Evolutionary conservation across 148 eudicot species (phyloP).

Genomic region (Rhododendron simsii): DNA sequence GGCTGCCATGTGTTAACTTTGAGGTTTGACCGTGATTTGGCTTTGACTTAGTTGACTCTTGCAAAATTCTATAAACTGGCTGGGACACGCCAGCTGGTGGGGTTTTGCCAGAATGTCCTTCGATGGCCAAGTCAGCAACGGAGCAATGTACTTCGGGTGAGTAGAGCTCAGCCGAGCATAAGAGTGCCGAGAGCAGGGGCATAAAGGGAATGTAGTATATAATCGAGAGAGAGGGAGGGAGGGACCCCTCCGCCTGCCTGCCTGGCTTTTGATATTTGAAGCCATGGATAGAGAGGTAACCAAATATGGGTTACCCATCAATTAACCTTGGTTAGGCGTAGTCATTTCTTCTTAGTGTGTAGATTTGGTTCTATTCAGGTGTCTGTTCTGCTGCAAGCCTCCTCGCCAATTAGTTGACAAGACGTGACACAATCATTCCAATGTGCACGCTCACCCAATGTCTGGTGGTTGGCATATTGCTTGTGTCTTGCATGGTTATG

Average conservation of each 20-base stretch:
- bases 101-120: background rate
- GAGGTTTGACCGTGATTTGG: background rate
- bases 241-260: background rate
- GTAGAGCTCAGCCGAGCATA: background rate
- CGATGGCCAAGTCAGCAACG: background rate
- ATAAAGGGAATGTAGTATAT: background rate
- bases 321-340: no score
- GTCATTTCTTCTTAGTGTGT: background rate
- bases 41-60: background rate
- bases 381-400: background rate
- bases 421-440: background rate
- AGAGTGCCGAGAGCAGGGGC: background rate
- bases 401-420: background rate
- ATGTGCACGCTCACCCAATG: background rate
- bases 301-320: no score
- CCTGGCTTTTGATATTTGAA: background rate
- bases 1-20: background rate
- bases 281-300: no score
- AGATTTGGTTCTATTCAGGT: background rate
- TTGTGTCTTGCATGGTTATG: background rate
- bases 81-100: background rate
- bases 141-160: background rate
- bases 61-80: background rate
- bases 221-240: background rate
- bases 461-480: background rate